Evolutionary conservation across 495 filamentous ascomycete species (phyloP).

Genomic region (Poronia punctata): DNA sequence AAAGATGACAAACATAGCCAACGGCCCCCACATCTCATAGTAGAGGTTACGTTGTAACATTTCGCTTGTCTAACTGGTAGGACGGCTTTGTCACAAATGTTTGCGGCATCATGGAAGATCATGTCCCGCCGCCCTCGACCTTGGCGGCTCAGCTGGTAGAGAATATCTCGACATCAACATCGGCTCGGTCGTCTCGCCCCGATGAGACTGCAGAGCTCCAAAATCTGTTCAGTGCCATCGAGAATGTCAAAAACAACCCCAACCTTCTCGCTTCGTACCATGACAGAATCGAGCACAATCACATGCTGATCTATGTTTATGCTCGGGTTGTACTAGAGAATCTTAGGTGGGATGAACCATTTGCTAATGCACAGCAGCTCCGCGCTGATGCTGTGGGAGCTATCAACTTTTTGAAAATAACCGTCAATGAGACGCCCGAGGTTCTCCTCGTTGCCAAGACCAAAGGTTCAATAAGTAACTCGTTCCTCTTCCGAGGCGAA

Average conservation of each 20-base stretch:
- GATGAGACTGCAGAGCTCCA: constrained; percentile 40
- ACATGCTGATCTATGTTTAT: constrained; percentile 77
- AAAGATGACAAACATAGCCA: not conserved
- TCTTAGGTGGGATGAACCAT: constrained; percentile 53
- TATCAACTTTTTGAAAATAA: constrained; percentile 53
- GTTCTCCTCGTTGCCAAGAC: constrained; percentile 51
- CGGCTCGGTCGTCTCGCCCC: constrained; percentile 29
- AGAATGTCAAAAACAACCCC: constrained; percentile 35
- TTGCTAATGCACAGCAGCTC: constrained; percentile 44
- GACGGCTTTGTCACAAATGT: too few species aligned
- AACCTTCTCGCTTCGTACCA: constrained; percentile 40
- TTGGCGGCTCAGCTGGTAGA: constrained; percentile 60
- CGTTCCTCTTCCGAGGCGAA: constrained; percentile 39
- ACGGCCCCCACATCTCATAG: constrained; percentile 32
- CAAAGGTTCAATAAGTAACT: constrained; percentile 14
- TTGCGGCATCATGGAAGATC: constrained; percentile 12
- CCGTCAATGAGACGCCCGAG: constrained; percentile 65
- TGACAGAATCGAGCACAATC: constrained; percentile 65
- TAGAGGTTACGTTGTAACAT: too few species aligned
- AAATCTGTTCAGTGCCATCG: constrained; percentile 31
- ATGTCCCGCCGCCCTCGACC: constrained; percentile 55
- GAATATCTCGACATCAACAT: constrained; percentile 42
- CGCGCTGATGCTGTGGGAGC: constrained; percentile 64
- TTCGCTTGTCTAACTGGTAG: too few species aligned
- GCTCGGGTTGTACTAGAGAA: constrained; percentile 71